Conservation (phyloP, 495 filamentous ascomycete genomes). For the Penicillium psychrofluorescens region DNA sequence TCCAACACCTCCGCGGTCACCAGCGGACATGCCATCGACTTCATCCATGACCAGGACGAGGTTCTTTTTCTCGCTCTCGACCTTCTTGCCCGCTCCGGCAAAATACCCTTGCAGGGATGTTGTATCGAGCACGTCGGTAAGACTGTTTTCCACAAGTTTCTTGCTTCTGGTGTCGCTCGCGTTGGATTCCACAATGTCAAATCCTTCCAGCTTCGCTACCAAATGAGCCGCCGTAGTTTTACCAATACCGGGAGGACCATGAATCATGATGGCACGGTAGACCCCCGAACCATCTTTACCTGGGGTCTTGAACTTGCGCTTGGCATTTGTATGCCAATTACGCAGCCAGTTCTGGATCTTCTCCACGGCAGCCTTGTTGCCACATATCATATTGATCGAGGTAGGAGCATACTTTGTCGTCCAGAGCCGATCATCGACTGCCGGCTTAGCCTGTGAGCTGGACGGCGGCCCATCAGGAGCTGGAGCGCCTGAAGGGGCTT, state of each 20-base stretch:
- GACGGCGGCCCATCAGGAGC: conserved; percentile 12
- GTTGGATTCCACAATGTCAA: conserved; percentile 89
- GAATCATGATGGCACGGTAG: conserved; percentile 81
- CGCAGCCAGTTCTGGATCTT: conserved; percentile 81
- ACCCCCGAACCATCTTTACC: conserved; percentile 75
- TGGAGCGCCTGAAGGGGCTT: conserved; percentile 7
- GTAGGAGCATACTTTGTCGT: conserved; percentile 93
- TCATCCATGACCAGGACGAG: conserved; percentile 98
- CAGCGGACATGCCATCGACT: conserved; percentile 97
- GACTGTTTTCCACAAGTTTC: conserved; percentile 82
- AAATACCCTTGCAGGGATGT: conserved; percentile 90
- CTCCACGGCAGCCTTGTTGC: conserved; percentile 87
- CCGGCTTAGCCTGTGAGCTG: conserved; percentile 18
- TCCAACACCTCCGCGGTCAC: conserved; percentile 92
- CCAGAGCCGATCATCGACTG: conserved; percentile 67
- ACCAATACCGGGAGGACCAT: conserved; percentile 92
- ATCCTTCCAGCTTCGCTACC: conserved; percentile 86
- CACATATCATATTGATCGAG: conserved; percentile 78
- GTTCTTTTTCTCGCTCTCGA: conserved; percentile 78
- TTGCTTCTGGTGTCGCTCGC: conserved; percentile 97
- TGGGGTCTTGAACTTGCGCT: conserved; percentile 64
- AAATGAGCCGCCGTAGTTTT: conserved; percentile 97
- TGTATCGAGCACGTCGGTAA: conserved; percentile 85
- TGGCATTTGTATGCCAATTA: conserved; percentile 68
- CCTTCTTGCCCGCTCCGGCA: conserved; percentile 71